Evolutionary conservation across 73 alveolate species (phyloP).

Genomic region (Effrenium voratum): DNA sequence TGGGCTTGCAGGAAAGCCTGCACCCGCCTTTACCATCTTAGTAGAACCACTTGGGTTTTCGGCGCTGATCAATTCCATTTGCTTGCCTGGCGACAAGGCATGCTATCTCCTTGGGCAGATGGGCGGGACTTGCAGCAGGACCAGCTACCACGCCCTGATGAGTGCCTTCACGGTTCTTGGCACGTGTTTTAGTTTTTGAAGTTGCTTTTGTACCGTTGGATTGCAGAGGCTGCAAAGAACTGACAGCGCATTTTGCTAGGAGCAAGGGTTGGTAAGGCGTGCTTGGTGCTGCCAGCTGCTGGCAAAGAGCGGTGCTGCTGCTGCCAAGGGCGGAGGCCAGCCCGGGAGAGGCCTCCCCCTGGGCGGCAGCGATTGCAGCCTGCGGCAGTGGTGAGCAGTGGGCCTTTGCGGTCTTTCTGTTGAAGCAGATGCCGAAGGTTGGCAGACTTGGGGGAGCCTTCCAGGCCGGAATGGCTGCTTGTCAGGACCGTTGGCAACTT

Average conservation of each 20-base stretch:
- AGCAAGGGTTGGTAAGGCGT: too few species aligned
- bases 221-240: too few species aligned
- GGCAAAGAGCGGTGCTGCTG: not conserved
- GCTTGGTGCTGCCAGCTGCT: conserved; percentile 12
- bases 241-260: too few species aligned
- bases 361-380: conserved; percentile 51
- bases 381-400: conserved; percentile 32
- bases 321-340: not conserved
- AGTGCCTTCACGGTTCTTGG: not conserved
- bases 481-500: conserved; percentile 30
- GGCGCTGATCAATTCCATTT: too few species aligned
- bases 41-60: too few species aligned
- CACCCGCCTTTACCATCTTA: too few species aligned
- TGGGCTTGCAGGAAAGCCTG: too few species aligned
- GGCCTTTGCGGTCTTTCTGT: not conserved
- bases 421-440: not conserved
- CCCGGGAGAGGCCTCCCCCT: not conserved
- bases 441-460: not conserved
- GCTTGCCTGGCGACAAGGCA: too few species aligned
- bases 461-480: conserved; percentile 22
- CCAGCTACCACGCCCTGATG: conserved; percentile 29
- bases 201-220: too few species aligned
- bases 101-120: too few species aligned
- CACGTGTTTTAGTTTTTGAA: too few species aligned
- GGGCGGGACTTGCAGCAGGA: not conserved